phyloP scores from a whole-genome alignment of 2,329 filamentous ascomycete species.

The Claviceps citrina region DNA sequence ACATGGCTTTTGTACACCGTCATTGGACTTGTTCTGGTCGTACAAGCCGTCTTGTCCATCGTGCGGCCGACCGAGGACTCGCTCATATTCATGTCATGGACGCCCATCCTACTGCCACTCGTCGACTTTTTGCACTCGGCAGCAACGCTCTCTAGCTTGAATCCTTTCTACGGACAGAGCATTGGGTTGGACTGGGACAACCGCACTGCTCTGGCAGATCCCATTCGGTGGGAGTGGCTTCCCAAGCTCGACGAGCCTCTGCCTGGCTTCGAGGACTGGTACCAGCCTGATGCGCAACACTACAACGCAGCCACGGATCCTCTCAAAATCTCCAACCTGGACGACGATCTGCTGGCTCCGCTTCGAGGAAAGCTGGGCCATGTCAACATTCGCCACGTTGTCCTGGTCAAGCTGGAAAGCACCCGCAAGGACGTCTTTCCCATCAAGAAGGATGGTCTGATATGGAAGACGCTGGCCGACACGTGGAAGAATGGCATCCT shows the following conservation, averaged over 20 bases:
- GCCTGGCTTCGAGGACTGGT: constrained; percentile 16
- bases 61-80: constrained; percentile 17
- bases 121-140: constrained; percentile 17
- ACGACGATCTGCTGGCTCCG: constrained; percentile 16
- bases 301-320: constrained; percentile 24
- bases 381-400: constrained; percentile 26
- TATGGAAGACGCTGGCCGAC: constrained; percentile 20
- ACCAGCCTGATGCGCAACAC: constrained; percentile 6
- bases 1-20: constrained; percentile 8
- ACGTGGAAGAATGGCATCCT: constrained; percentile 18
- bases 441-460: constrained; percentile 24
- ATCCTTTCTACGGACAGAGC: constrained; percentile 10
- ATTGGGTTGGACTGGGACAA: constrained; percentile 16
- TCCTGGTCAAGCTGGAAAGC: constrained; percentile 29
- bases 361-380: constrained; percentile 14
- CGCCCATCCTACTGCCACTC: constrained; percentile 17
- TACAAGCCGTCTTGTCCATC: constrained; percentile 10
- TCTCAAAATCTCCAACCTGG: constrained; percentile 24
- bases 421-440: constrained; percentile 31
- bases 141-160: constrained; percentile 12
- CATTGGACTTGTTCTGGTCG: constrained; percentile 12
- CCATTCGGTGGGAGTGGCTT: constrained; percentile 11
- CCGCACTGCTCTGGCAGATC: constrained; percentile 13
- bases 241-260: constrained; percentile 9
- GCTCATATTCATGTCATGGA: constrained; percentile 22